Conservation (phyloP, 257 asterid genomes). For the Solanum rostratum region DNA sequence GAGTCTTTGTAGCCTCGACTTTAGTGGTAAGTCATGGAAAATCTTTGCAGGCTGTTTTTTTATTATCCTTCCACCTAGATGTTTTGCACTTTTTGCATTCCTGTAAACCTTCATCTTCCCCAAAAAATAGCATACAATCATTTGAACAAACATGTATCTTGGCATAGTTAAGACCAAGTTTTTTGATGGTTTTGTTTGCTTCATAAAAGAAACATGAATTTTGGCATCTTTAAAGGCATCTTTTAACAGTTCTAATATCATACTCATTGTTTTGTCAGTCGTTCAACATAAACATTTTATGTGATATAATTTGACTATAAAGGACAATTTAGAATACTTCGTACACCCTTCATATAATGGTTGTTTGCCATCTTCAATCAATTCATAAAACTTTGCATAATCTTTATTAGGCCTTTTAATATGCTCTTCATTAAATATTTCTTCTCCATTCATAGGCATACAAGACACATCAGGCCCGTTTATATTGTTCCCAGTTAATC, state of each 20-base stretch:
- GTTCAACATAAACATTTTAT: not conserved
- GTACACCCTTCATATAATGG: not conserved
- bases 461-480: not conserved
- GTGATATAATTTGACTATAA: not conserved
- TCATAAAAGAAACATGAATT: not conserved
- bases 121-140: not conserved
- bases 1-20: too few relatives aligned
- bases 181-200: not conserved
- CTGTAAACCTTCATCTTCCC: not conserved
- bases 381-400: not conserved
- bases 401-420: not conserved
- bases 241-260: not conserved
- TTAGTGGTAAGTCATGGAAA: too few relatives aligned
- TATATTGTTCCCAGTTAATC: not conserved
- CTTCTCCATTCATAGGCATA: not conserved
- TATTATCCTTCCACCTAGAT: not conserved
- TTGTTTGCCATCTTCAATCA: not conserved
- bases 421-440: not conserved
- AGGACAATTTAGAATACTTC: not conserved
- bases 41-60: not conserved
- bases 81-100: not conserved
- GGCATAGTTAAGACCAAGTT: too few relatives aligned
- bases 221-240: not conserved
- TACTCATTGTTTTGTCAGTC: not conserved
- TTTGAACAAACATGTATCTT: not conserved